These are phyloP conservation scores for Diaporthe sp. DNA, from an alignment of 2,329 filamentous ascomycete genomes.

Conservation along the genomic window DNA sequence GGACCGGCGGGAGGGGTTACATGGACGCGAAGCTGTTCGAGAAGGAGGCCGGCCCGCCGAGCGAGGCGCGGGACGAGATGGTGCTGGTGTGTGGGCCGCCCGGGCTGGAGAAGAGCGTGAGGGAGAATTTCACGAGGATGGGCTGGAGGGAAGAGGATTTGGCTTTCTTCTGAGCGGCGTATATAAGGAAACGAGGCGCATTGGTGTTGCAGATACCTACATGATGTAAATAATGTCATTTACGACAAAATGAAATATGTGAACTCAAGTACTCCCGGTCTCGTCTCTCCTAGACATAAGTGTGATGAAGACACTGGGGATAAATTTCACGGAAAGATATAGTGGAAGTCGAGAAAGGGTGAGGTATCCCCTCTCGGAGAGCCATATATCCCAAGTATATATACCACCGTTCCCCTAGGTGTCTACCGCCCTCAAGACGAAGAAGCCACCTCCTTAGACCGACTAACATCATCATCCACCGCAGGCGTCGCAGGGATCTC, in stretches of 20 bases:
- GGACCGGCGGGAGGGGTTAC: constrained; percentile 78
- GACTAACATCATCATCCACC: constrained; percentile 63
- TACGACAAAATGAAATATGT: neutral
- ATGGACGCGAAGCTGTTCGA: constrained; percentile 75
- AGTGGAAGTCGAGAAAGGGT: too few relatives aligned
- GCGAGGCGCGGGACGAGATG: constrained; percentile 65
- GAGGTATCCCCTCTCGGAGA: too few relatives aligned
- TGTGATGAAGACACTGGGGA: too few relatives aligned
- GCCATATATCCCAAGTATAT: neutral
- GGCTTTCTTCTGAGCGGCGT: constrained; percentile 75
- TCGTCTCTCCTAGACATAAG: too few relatives aligned
- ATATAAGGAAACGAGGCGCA: neutral
- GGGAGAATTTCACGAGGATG: constrained; percentile 62
- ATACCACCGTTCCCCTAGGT: too few relatives aligned
- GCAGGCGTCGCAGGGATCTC: constrained; percentile 65
- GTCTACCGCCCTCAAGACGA: neutral
- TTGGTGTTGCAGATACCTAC: neutral
- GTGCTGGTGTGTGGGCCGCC: constrained; percentile 84
- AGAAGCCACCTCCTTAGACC: constrained; percentile 55
- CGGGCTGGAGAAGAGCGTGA: constrained; percentile 78
- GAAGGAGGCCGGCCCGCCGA: constrained; percentile 65
- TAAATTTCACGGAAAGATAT: too few relatives aligned
- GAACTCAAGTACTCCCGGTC: rapidly evolving
- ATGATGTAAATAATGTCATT: constrained; percentile 4
- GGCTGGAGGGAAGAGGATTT: constrained; percentile 82